Evolutionary conservation across 2,329 filamentous ascomycete genomes (phyloP), one percentile per base, ranked within the genome.

Genomic region (Gnomoniopsis smithogilvyi): DNA sequence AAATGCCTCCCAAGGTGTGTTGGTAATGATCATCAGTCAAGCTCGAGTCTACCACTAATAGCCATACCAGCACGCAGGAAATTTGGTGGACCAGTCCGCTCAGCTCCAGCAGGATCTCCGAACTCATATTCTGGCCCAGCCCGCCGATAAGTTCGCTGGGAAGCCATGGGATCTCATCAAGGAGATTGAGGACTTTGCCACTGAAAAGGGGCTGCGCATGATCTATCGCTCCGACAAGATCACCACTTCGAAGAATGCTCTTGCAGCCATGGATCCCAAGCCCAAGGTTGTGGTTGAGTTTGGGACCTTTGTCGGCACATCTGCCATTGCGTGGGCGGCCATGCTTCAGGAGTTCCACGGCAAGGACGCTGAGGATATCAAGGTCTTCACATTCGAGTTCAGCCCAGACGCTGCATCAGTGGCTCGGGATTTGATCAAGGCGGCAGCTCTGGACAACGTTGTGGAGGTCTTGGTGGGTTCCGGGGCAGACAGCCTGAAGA

Each of bases 321-420:
- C 72, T 1, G 72, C 73, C 2, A 62, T 76, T 14, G 68, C 66
- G 1, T 74, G 66, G 62, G 67, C 67, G 14, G 64, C 66, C 15
- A 65, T 67, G 8, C 62, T 72, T 10, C 60, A 64, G 41, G 64
- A 64, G 24, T 30, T 67, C 11, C 57, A 69, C 33, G 62, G 62
- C 12, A 55, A 41, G 7, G 65, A 65, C 7, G 62, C 41, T 11
- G 17, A 38, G 41, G 41, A 47, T 43, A 47, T 67, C 24, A 66
- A 68, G 11, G 66, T 74, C n/a, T 75, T 72, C 62, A 71, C 68
- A 1, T 69, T 74, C 33, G 74, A 77, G 58, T 54, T 72, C 36
- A 68, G 74, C 51, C 62, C 68, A 1, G 55, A 64, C 19, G 67
- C 70, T 33, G 73, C 70, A 1, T 56, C 61, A 1, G 64, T 74